Evolutionary conservation across 768 basidiomycete species (phyloP).

Genomic region (Nidula microcarpa): DNA sequence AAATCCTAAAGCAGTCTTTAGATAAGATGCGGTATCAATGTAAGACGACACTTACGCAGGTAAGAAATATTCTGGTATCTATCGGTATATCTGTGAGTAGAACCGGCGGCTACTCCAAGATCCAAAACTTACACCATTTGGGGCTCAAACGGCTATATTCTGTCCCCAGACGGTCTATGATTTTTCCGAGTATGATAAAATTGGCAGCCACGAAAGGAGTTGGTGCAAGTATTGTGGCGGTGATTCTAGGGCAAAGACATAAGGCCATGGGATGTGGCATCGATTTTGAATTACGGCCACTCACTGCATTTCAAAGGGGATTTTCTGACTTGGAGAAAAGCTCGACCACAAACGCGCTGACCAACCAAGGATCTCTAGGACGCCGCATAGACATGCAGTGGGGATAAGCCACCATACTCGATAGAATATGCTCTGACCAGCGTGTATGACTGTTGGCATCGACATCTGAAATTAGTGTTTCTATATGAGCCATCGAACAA

Average conservation of each 20-base stretch:
- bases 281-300: constrained; percentile 4
- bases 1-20: constrained; percentile 29
- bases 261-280: not conserved
- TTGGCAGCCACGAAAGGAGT: constrained; percentile 57
- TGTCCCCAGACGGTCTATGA: constrained; percentile 39
- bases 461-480: not conserved
- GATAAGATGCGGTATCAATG: not conserved
- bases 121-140: constrained; percentile 30
- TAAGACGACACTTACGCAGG: constrained; percentile 19
- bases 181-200: constrained; percentile 52
- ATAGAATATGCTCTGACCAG: constrained; percentile 11
- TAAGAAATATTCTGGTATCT: constrained; percentile 43
- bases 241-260: constrained; percentile 32
- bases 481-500: not conserved
- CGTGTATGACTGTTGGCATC: constrained; percentile 10
- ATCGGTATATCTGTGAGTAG: not conserved
- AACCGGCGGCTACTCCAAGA: not conserved
- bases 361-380: constrained; percentile 19
- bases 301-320: constrained; percentile 17
- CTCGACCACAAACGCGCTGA: constrained; percentile 14
- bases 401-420: constrained; percentile 18
- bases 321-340: constrained; percentile 3
- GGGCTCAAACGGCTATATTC: constrained; percentile 45
- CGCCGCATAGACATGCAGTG: constrained; percentile 15
- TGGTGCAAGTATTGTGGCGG: constrained; percentile 50